These are phyloP conservation scores for Candida patagonica DNA, from an alignment of 805 yeast genomes.

Conservation along the genomic window DNA sequence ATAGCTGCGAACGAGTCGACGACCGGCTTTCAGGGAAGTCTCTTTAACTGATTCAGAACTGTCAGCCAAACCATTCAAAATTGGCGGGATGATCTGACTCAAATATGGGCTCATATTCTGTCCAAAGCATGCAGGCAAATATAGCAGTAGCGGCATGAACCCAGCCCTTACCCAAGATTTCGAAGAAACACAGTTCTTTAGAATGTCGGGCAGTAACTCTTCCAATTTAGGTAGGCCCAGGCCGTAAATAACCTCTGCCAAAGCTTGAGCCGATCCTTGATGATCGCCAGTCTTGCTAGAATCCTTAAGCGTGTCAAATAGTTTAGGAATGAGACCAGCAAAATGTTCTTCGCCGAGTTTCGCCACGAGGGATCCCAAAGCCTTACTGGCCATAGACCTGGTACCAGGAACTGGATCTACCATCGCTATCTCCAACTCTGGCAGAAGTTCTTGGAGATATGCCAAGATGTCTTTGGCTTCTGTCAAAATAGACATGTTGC, in stretches of 20 bases:
- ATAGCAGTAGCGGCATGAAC: slow-evolving; percentile 79
- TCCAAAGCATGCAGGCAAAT: slow-evolving; percentile 92
- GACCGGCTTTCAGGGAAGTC: slow-evolving; percentile 84
- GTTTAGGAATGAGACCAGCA: slow-evolving; percentile 81
- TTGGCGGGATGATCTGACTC: slow-evolving; percentile 79
- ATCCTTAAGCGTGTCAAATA: slow-evolving; percentile 68
- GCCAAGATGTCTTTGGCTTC: slow-evolving; percentile 81
- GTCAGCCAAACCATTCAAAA: slow-evolving; percentile 86
- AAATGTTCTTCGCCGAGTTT: slow-evolving; percentile 92
- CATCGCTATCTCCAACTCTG: slow-evolving; percentile 86
- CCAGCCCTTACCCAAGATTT: slow-evolving; percentile 78
- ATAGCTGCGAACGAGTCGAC: slow-evolving; percentile 81
- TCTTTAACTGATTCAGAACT: slow-evolving; percentile 78
- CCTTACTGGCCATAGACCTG: slow-evolving; percentile 95
- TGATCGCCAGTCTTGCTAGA: slow-evolving; percentile 79
- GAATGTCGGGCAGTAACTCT: slow-evolving; percentile 73
- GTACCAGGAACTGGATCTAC: slow-evolving; percentile 98
- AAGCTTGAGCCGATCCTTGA: slow-evolving; percentile 94
- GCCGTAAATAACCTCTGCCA: slow-evolving; percentile 89
- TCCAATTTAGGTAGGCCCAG: slow-evolving; percentile 82
- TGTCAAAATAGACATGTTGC: slow-evolving; percentile 95
- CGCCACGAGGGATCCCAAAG: slow-evolving; percentile 91
- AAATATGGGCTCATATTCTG: slow-evolving; percentile 84
- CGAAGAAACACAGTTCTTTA: slow-evolving; percentile 59
- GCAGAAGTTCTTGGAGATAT: slow-evolving; percentile 65